phyloP scores from a whole-genome alignment of 2,329 filamentous ascomycete genomes.

The Didymella keratinophila region DNA sequence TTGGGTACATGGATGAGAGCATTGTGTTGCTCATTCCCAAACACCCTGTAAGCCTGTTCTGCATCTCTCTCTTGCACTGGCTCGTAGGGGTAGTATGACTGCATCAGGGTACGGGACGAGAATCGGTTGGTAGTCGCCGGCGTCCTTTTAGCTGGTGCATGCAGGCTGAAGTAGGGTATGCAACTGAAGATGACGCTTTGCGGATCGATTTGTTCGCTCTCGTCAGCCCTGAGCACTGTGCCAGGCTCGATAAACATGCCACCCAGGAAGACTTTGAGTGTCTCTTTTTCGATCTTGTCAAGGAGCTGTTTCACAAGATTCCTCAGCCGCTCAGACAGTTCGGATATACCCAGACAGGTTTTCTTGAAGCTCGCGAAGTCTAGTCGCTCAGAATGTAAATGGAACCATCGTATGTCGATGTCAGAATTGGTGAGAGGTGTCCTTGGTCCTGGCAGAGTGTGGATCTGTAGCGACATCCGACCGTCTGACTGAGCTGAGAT shows the following conservation, averaged over 20 bases:
- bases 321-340: conserved; percentile 27
- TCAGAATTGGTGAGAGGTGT: conserved; percentile 15
- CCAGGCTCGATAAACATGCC: conserved; percentile 48
- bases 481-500: conserved; percentile 24
- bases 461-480: conserved; percentile 31
- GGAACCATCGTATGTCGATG: conserved; percentile 38
- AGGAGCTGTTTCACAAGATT: conserved; percentile 29
- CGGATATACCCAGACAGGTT: conserved; percentile 33
- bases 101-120: conserved; percentile 40
- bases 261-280: conserved; percentile 32
- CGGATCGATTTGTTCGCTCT: conserved; percentile 27
- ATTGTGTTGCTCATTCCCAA: conserved; percentile 25
- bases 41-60: conserved; percentile 42
- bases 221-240: conserved; percentile 42
- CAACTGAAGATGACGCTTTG: conserved; percentile 43
- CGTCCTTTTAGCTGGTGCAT: conserved; percentile 10
- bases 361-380: conserved; percentile 39
- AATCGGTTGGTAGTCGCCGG: conserved; percentile 20
- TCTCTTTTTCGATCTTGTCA: conserved; percentile 36
- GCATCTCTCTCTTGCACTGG: conserved; percentile 40
- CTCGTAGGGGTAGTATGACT: conserved; percentile 45
- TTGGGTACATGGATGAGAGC: conserved; percentile 40
- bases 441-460: conserved; percentile 35
- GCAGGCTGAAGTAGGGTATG: conserved; percentile 38
- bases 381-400: conserved; percentile 28